Conservation (phyloP, 108 stramenopile genomes). For the Nitzschia sp. region DNA sequence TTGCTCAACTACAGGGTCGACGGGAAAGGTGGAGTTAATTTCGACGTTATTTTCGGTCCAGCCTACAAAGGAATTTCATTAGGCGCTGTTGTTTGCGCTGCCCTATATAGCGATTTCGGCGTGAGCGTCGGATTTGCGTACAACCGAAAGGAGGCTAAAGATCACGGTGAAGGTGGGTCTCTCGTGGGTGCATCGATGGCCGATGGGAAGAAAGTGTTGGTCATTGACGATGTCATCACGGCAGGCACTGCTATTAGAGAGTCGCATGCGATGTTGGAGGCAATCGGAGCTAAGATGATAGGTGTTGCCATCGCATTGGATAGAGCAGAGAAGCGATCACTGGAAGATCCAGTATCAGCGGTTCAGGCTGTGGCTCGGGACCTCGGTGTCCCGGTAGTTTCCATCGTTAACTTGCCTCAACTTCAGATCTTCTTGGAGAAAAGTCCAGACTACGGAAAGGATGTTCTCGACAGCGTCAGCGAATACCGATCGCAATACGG, state of each 20-base stretch:
- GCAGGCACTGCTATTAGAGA: constrained; percentile 98
- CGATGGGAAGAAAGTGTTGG: constrained; percentile 87
- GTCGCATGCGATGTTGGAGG: constrained; percentile 78
- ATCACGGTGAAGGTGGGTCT: constrained; percentile 97
- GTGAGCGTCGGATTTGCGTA: constrained; percentile 91
- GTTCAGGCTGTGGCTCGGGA: constrained; percentile 91
- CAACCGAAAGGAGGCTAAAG: constrained; percentile 99
- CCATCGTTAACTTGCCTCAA: constrained; percentile 88
- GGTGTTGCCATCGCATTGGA: constrained; percentile 96
- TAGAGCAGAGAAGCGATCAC: constrained; percentile 88
- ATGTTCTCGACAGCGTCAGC: constrained; percentile 55
- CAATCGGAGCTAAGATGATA: constrained; percentile 81
- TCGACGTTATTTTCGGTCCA: constrained; percentile 98
- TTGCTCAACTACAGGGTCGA: constrained; percentile 43
- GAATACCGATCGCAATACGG: constrained; percentile 81
- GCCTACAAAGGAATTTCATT: constrained; percentile 99
- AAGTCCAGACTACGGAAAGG: constrained; percentile 64
- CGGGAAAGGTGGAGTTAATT: constrained; percentile 64
- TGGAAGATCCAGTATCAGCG: constrained; percentile 84
- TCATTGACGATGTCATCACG: constrained; percentile 99
- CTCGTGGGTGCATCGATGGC: constrained; percentile 92
- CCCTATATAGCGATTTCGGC: constrained; percentile 85
- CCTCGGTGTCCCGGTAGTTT: constrained; percentile 83
- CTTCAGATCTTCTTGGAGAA: constrained; percentile 73
- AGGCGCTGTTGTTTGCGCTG: constrained; percentile 91